Conservation (phyloP, 768 basidiomycete species). For the Fistulinella prunicolor region DNA sequence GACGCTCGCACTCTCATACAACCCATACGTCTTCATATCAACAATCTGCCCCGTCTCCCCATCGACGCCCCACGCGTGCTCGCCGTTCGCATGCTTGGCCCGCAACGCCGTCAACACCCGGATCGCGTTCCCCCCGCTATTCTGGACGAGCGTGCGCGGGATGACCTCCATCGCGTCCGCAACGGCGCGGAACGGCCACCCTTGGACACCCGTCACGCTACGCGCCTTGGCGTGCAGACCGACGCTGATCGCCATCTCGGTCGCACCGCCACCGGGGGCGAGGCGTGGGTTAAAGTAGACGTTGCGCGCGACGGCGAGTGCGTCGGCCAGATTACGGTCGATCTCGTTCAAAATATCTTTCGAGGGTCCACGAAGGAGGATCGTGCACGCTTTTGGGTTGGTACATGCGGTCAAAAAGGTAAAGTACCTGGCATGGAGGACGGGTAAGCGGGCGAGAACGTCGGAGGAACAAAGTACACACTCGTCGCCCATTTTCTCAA, state of each 20-base stretch:
- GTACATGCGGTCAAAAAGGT: conserved; percentile 93
- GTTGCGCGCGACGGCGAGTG: conserved; percentile 96
- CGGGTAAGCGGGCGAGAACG: background rate
- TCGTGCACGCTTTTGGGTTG: conserved; percentile 94
- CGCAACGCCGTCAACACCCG: conserved; percentile 89
- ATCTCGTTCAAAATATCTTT: conserved; percentile 99
- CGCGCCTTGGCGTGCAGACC: conserved; percentile 79
- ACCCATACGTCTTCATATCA: conserved; percentile 92
- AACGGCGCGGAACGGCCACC: conserved; percentile 88
- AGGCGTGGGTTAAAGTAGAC: conserved; percentile 93
- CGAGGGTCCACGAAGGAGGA: conserved; percentile 94
- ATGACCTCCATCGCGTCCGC: conserved; percentile 98
- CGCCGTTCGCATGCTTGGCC: conserved; percentile 93
- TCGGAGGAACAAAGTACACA: conserved; percentile 19
- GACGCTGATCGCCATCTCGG: conserved; percentile 96
- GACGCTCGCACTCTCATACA: conserved; percentile 95
- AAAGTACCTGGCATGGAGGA: conserved; percentile 68
- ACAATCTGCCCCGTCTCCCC: conserved; percentile 95
- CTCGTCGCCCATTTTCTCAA: conserved; percentile 99
- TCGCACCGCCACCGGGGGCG: conserved; percentile 95
- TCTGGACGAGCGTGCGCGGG: conserved; percentile 91
- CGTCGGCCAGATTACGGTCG: conserved; percentile 95
- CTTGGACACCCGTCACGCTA: conserved; percentile 81
- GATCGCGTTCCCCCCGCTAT: conserved; percentile 93
- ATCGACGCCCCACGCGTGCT: conserved; percentile 90